phyloP scores from a whole-genome alignment of 805 yeast species.

The Wickerhamomyces queroliae region DNA sequence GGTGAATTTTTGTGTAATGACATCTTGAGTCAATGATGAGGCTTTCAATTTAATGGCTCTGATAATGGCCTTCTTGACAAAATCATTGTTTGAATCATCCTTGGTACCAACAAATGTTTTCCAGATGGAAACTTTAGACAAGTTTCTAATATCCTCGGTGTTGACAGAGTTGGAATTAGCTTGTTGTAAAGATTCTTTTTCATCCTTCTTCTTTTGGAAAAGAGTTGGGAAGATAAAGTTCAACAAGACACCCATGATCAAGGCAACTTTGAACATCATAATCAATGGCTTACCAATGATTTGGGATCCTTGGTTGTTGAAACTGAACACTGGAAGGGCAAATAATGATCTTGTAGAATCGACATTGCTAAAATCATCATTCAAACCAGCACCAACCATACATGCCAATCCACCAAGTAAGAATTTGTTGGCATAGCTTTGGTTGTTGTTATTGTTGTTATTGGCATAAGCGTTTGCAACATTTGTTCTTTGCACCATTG shows the following conservation, averaged over 20 bases:
- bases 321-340: constrained; percentile 38
- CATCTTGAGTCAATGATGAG: constrained; percentile 12
- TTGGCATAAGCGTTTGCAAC: constrained; percentile 6
- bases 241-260: constrained; percentile 22
- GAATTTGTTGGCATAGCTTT: constrained; percentile 36
- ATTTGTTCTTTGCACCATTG: constrained; percentile 7
- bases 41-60: constrained; percentile 20
- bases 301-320: constrained; percentile 23
- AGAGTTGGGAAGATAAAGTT: constrained; percentile 20
- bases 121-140: constrained; percentile 11
- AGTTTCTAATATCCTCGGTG: constrained; percentile 18
- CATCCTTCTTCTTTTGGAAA: constrained; percentile 4
- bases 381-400: constrained; percentile 55
- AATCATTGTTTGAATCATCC: constrained; percentile 15
- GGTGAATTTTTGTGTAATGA: constrained; percentile 13
- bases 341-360: constrained; percentile 36
- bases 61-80: constrained; percentile 19
- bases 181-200: constrained; percentile 3
- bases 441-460: constrained; percentile 7
- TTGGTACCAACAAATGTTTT: constrained; percentile 11
- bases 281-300: constrained; percentile 22
- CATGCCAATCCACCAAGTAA: constrained; percentile 62
- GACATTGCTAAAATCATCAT: constrained; percentile 43
- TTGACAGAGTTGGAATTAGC: neutral
- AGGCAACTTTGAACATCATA: constrained; percentile 20